These are phyloP conservation scores for Phyllosticta capitalensis DNA, from an alignment of 2,329 filamentous ascomycete genomes.

Conservation along the genomic window DNA sequence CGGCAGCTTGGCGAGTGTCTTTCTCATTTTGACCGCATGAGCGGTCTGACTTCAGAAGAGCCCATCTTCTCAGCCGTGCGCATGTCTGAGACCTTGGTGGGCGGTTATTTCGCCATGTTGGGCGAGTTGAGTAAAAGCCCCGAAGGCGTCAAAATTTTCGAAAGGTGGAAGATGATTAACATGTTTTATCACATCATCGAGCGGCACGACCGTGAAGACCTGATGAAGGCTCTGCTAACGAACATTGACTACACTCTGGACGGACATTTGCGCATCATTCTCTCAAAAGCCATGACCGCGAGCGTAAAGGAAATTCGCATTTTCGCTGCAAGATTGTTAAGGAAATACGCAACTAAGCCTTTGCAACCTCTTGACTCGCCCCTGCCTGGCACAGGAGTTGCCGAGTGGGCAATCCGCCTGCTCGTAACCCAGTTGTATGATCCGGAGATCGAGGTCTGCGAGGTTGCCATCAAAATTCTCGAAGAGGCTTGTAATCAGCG, in stretches of 20 bases:
- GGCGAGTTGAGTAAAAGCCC: slow-evolving; percentile 76
- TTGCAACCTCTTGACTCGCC: slow-evolving; percentile 32
- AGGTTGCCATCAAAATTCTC: slow-evolving; percentile 90
- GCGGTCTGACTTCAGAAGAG: slow-evolving; percentile 61
- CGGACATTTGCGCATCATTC: slow-evolving; percentile 81
- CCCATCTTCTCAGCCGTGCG: slow-evolving; percentile 84
- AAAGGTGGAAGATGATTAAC: slow-evolving; percentile 96
- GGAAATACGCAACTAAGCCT: slow-evolving; percentile 68
- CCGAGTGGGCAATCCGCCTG: slow-evolving; percentile 91
- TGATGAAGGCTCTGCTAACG: slow-evolving; percentile 78
- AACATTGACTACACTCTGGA: slow-evolving; percentile 83
- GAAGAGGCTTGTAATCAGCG: slow-evolving; percentile 96
- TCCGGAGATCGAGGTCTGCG: slow-evolving; percentile 91
- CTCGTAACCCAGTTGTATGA: slow-evolving; percentile 99
- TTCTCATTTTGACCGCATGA: slow-evolving; percentile 85
- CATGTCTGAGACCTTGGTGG: slow-evolving; percentile 76
- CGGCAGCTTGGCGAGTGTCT: slow-evolving; percentile 92
- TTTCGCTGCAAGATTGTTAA: slow-evolving; percentile 73
- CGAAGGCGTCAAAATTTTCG: slow-evolving; percentile 79
- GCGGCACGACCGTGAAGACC: slow-evolving; percentile 77
- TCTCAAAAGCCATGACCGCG: slow-evolving; percentile 88
- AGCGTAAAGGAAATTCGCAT: slow-evolving; percentile 87
- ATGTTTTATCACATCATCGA: slow-evolving; percentile 99
- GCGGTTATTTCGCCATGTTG: slow-evolving; percentile 89
- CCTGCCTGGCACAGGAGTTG: slow-evolving; percentile 48